A percentile compares a stretch with the other conserved stretches of the same genome.
phyloP scores from a whole-genome alignment of 2,329 filamentous ascomycete species.

The Fusarium domesticum region DNA sequence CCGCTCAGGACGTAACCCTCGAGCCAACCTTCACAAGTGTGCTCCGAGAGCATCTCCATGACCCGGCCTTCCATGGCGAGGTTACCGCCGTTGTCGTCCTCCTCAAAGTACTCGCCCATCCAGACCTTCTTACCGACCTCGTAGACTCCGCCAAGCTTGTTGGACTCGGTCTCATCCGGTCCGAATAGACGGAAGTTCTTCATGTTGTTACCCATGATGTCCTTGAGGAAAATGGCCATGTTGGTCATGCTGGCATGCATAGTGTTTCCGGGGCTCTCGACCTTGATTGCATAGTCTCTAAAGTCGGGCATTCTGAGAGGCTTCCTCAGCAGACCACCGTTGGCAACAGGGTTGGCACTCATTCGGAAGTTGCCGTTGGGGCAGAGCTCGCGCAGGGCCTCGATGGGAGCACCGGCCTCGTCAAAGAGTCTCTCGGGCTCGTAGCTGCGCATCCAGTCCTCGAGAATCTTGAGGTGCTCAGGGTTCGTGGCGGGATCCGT shows the following conservation, averaged over 20 bases:
- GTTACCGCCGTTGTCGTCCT: constrained; percentile 73
- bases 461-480: constrained; percentile 63
- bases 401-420: constrained; percentile 58
- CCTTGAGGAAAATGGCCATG: constrained; percentile 64
- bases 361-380: constrained; percentile 66
- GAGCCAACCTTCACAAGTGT: constrained; percentile 76
- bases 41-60: constrained; percentile 83
- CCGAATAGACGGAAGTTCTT: constrained; percentile 73
- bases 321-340: constrained; percentile 65
- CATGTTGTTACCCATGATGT: constrained; percentile 63
- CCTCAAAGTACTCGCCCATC: constrained; percentile 75
- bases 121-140: constrained; percentile 75
- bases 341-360: constrained; percentile 73
- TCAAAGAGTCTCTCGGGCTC: constrained; percentile 70
- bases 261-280: constrained; percentile 58
- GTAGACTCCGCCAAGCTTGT: constrained; percentile 72
- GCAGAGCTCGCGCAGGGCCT: constrained; percentile 61
- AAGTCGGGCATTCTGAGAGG: constrained; percentile 70
- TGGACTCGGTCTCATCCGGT: constrained; percentile 78
- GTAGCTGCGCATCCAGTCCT: constrained; percentile 76
- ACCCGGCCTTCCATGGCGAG: constrained; percentile 65
- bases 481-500: constrained; percentile 65
- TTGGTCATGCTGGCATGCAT: constrained; percentile 65
- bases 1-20: constrained; percentile 76
- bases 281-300: constrained; percentile 60